Conservation (phyloP, 1,284 basidiomycete species). For the Marasmius sp. region DNA sequence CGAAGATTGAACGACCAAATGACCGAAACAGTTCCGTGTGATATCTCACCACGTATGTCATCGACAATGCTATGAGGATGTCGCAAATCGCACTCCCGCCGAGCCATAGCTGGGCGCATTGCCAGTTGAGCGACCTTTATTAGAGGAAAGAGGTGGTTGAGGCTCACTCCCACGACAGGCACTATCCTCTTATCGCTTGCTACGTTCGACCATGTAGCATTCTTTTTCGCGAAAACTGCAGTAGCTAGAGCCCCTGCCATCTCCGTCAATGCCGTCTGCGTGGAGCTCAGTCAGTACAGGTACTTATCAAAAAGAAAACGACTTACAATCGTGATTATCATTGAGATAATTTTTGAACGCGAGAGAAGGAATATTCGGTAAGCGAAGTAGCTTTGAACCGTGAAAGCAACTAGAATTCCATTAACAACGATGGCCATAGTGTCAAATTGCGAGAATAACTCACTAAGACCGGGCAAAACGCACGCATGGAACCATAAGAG, state of each 20-base stretch:
- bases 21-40: neutral
- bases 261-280: neutral
- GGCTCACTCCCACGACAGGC: too few species aligned
- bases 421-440: neutral
- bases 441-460: neutral
- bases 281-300: neutral
- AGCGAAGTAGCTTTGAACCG: neutral
- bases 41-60: neutral
- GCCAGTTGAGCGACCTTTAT: neutral
- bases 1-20: neutral
- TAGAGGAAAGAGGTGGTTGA: too few species aligned
- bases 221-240: neutral
- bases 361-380: neutral
- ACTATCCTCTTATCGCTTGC: too few species aligned
- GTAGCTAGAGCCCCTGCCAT: neutral
- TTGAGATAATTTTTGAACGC: neutral
- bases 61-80: neutral
- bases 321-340: neutral
- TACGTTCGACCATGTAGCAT: neutral
- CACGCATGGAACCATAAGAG: neutral
- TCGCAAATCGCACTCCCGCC: neutral
- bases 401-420: neutral
- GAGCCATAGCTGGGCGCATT: neutral
- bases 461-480: neutral
- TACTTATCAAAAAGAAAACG: neutral